phyloP scores from a whole-genome alignment of 108 stramenopile species.

The Schizochytrium sp. region DNA sequence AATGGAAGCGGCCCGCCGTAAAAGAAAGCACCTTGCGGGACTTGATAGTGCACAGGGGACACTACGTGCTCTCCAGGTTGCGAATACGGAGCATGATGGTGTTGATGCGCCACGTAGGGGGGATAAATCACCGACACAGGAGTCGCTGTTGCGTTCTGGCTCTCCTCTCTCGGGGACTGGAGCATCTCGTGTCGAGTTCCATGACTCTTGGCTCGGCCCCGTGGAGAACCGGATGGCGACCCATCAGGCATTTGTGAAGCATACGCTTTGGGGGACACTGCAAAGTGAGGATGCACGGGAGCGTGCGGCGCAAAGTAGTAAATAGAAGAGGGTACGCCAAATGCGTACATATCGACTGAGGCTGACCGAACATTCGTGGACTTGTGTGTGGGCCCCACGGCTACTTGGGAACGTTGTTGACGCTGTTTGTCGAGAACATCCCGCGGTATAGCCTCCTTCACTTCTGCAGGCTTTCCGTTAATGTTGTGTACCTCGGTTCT shows the following conservation, averaged over 20 bases:
- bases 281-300: too few relatives aligned
- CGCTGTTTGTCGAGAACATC: background rate
- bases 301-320: too few relatives aligned
- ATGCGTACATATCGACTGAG: background rate
- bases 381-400: background rate
- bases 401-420: background rate
- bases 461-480: background rate
- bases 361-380: background rate
- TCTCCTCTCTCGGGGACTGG: too few relatives aligned
- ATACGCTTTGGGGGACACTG: too few relatives aligned
- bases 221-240: too few relatives aligned
- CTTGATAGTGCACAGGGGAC: background rate
- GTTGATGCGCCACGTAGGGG: too few relatives aligned
- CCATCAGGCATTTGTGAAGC: too few relatives aligned
- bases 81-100: background rate
- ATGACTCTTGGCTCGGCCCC: too few relatives aligned
- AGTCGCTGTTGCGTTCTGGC: too few relatives aligned
- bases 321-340: background rate
- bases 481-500: background rate
- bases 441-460: background rate
- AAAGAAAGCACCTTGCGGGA: background rate
- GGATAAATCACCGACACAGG: too few relatives aligned
- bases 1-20: background rate
- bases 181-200: too few relatives aligned
- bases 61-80: background rate